These are phyloP conservation scores for Clarireedia hainanense DNA, from an alignment of 2,329 filamentous ascomycete genomes.

Conservation along the genomic window DNA sequence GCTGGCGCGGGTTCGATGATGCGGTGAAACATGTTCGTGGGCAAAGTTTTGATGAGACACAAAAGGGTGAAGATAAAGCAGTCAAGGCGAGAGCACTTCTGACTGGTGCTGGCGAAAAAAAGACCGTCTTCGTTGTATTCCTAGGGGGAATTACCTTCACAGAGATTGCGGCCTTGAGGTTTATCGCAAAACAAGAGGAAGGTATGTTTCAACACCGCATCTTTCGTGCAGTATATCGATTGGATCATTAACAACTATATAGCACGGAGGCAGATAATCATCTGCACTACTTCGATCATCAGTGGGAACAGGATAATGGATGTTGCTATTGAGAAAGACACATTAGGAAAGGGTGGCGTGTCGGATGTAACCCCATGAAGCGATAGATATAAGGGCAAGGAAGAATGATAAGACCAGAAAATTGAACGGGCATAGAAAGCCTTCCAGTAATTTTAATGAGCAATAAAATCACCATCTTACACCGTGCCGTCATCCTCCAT, in stretches of 20 bases:
- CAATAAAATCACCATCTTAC: conserved; percentile 1
- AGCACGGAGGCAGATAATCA: conserved; percentile 75
- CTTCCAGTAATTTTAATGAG: conserved; percentile 6
- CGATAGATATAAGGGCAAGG: background rate
- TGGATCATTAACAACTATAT: conserved; percentile 11
- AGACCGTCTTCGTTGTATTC: conserved; percentile 94
- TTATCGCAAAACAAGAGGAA: conserved; percentile 79
- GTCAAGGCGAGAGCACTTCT: conserved; percentile 78
- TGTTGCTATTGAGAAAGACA: conserved; percentile 62
- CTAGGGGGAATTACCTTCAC: conserved; percentile 95
- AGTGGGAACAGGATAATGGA: conserved; percentile 87
- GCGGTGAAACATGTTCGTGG: conserved; percentile 80
- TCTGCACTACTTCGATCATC: conserved; percentile 87
- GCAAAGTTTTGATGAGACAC: conserved; percentile 82
- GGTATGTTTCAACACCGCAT: conserved; percentile 32
- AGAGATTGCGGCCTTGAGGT: conserved; percentile 88
- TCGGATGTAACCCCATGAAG: conserved; percentile 23
- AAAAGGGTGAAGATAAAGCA: conserved; percentile 89
- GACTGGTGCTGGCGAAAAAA: conserved; percentile 65
- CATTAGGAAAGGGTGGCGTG: conserved; percentile 22
- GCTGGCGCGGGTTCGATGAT: conserved; percentile 92
- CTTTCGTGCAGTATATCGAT: background rate
- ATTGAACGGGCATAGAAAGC: background rate
- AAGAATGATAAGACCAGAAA: conserved; percentile 5
- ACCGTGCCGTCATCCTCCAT: background rate